Conservation (phyloP, 2,329 filamentous ascomycete species). For the Pestalotiopsis sp. region DNA sequence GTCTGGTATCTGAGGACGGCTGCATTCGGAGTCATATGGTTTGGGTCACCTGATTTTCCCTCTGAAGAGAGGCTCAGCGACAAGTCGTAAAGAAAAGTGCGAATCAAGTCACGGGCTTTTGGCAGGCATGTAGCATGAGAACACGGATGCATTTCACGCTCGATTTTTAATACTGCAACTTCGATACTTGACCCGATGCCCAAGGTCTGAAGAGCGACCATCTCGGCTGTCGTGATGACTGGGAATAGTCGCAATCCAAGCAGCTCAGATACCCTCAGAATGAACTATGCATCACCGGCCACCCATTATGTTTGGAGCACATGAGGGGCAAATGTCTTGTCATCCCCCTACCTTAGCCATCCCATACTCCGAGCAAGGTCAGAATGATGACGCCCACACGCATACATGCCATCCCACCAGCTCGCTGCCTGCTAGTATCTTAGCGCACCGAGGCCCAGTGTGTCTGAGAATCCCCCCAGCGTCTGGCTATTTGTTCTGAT, state of each 20-base stretch:
- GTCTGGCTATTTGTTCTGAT: no score
- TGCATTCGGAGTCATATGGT: slow-evolving; percentile 61
- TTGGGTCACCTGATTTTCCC: slow-evolving; percentile 45
- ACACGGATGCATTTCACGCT: slow-evolving; percentile 11
- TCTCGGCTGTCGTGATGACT: neutral
- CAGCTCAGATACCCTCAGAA: neutral
- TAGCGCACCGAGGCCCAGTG: no score
- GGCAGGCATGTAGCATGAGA: slow-evolving; percentile 13
- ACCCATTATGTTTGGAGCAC: no score
- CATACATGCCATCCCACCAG: no score
- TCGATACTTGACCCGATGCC: neutral
- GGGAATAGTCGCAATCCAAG: neutral
- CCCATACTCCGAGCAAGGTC: no score
- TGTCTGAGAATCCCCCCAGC: no score
- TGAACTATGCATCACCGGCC: neutral
- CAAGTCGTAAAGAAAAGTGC: slow-evolving; percentile 15
- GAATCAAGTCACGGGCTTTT: slow-evolving; percentile 16
- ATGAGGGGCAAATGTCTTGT: no score
- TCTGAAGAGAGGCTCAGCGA: slow-evolving; percentile 17
- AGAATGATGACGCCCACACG: no score
- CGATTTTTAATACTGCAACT: slow-evolving; percentile 1
- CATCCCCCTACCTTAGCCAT: no score
- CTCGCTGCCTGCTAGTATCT: no score
- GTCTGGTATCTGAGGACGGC: slow-evolving; percentile 39
- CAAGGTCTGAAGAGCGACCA: neutral